Conservation (phyloP, 768 basidiomycete genomes). For the Hypholoma sublateritium region DNA sequence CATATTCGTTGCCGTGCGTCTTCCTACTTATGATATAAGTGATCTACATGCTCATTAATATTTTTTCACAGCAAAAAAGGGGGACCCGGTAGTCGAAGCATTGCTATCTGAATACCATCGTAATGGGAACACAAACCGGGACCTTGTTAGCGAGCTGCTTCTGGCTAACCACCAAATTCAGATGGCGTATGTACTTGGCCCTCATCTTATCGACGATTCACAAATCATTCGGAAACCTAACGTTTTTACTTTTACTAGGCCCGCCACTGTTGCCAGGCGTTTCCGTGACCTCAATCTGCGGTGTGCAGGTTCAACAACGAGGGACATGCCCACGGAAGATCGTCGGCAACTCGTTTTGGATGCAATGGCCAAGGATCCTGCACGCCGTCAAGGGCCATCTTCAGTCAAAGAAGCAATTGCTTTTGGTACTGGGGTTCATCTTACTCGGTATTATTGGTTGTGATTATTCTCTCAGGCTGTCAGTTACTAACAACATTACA, state of each 20-base stretch:
- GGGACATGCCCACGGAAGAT: constrained; percentile 11
- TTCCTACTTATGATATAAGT: background rate
- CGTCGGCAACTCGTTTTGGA: constrained; percentile 21
- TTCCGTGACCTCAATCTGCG: constrained; percentile 13
- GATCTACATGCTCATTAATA: background rate
- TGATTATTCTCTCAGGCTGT: background rate
- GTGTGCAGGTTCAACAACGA: constrained; percentile 17
- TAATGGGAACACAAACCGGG: background rate
- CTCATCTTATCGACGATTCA: background rate
- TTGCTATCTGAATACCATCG: background rate
- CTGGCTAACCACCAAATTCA: background rate
- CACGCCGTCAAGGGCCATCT: constrained; percentile 13
- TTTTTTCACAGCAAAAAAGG: background rate
- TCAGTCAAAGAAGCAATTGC: constrained; percentile 21
- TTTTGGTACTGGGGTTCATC: constrained; percentile 13
- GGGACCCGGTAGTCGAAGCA: background rate
- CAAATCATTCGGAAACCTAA: too few relatives aligned
- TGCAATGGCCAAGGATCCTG: constrained; percentile 21
- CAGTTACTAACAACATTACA: background rate
- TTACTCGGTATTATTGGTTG: background rate
- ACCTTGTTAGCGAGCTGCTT: background rate
- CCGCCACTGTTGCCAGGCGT: constrained; percentile 18
- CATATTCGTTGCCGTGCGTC: background rate
- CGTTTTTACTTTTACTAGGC: constrained; percentile 3
- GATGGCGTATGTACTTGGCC: background rate